These are phyloP conservation scores for Aspergillus amoenus DNA, from an alignment of 2,329 filamentous ascomycete species.

Conservation along the genomic window DNA sequence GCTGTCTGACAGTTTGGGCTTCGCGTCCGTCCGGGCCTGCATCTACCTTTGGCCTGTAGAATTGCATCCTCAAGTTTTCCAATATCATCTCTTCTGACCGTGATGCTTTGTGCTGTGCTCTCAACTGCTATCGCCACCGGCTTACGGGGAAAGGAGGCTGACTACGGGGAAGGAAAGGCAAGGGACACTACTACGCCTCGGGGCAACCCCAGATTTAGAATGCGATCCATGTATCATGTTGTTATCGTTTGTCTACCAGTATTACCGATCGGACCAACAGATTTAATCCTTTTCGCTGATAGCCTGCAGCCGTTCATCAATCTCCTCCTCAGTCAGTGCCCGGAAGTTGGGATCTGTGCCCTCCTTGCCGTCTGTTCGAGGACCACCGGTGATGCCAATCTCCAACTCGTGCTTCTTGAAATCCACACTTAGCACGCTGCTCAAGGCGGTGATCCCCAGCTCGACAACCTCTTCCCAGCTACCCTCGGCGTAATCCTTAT, in stretches of 20 bases:
- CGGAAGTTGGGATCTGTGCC: conserved; percentile 78
- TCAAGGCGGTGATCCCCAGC: conserved; percentile 90
- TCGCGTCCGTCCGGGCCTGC: conserved; percentile 1
- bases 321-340: conserved; percentile 92
- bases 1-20: background rate
- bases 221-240: conserved; percentile 22
- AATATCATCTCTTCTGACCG: background rate
- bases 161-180: conserved; percentile 10
- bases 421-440: conserved; percentile 95
- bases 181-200: conserved; percentile 3
- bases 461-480: conserved; percentile 98
- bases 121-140: conserved; percentile 12
- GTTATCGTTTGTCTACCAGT: conserved; percentile 17
- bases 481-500: conserved; percentile 91
- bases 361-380: conserved; percentile 76
- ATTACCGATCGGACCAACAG: conserved; percentile 2
- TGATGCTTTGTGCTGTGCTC: background rate
- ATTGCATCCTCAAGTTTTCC: conserved; percentile 6
- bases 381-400: conserved; percentile 93
- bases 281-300: conserved; percentile 97
- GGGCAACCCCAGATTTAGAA: background rate
- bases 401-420: conserved; percentile 99
- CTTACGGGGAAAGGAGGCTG: conserved; percentile 2
- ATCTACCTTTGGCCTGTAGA: conserved; percentile 13
- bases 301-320: conserved; percentile 95